phyloP scores from a whole-genome alignment of 345 rosid species.

The Lagerstroemia speciosa region DNA sequence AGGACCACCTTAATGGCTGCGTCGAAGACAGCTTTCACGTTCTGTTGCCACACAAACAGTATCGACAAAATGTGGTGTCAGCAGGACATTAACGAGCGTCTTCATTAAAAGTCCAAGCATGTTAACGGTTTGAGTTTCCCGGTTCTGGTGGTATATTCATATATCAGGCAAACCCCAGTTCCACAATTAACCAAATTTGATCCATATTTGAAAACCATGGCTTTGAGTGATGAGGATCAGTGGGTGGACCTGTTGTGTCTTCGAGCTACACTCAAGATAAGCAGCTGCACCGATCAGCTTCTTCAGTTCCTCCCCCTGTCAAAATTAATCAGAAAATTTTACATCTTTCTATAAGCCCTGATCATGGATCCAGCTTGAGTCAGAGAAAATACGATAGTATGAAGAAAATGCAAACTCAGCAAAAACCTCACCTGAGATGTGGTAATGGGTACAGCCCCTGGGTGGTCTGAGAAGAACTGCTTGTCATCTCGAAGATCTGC shows the following conservation, averaged over 20 bases:
- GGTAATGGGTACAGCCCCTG: conserved; percentile 16
- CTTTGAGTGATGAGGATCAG: neutral
- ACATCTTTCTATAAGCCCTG: neutral
- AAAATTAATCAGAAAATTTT: neutral
- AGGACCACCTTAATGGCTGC: conserved; percentile 50
- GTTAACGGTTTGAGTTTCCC: neutral
- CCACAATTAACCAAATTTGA: neutral
- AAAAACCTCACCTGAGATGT: conserved; percentile 15
- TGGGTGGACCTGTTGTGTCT: conserved; percentile 18
- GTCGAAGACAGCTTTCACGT: conserved; percentile 46
- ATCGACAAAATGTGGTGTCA: neutral
- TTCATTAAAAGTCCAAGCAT: neutral
- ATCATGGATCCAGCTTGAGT: neutral
- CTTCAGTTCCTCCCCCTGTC: conserved; percentile 19
- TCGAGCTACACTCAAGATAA: conserved; percentile 19
- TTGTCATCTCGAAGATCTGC: conserved; percentile 20
- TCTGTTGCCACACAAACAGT: conserved; percentile 17
- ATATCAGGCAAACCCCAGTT: neutral
- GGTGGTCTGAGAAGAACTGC: conserved; percentile 19
- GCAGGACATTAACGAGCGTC: neutral
- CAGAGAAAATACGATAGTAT: neutral
- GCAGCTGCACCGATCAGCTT: conserved; percentile 19
- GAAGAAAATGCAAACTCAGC: neutral
- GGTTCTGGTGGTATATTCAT: neutral
- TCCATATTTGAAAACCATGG: neutral